Percentiles rank a stretch among this genome's conserved stretches.
phyloP scores from a whole-genome alignment of 371 early-diverging fungal species.

The Mucor sp. region DNA sequence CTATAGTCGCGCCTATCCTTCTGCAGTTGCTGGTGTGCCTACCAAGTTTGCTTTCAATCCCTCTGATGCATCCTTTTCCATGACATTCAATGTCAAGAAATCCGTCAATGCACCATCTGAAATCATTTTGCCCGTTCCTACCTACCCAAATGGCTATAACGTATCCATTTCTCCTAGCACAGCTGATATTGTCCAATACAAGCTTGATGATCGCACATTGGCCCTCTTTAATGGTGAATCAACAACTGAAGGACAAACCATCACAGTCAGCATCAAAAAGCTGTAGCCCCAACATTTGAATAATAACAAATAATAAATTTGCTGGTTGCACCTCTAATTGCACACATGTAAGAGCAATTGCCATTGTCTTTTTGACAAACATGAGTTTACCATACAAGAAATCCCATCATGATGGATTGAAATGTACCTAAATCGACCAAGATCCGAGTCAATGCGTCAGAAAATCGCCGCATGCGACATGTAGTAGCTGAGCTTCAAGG shows the following conservation, averaged over 20 bases:
- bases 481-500: too few species aligned
- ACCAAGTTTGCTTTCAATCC: slow-evolving; percentile 15
- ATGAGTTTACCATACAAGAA: too few species aligned
- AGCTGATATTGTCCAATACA: slow-evolving; percentile 5
- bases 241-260: slow-evolving; percentile 8
- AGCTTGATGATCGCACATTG: slow-evolving; percentile 15
- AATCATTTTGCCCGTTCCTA: slow-evolving; percentile 14
- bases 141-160: slow-evolving; percentile 24
- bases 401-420: too few species aligned
- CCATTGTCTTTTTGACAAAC: too few species aligned
- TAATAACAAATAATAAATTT: too few species aligned
- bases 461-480: too few species aligned
- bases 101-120: slow-evolving; percentile 21
- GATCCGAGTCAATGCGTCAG: too few species aligned
- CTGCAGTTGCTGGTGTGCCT: slow-evolving; percentile 40
- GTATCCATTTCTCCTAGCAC: slow-evolving; percentile 12
- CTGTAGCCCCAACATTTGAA: background rate
- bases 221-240: slow-evolving; percentile 12
- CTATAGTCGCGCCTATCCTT: slow-evolving; percentile 45
- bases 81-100: slow-evolving; percentile 11
- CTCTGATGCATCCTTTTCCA: slow-evolving; percentile 11
- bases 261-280: slow-evolving; percentile 16
- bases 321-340: too few species aligned
- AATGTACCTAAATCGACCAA: too few species aligned
- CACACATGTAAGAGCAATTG: too few species aligned